Percentiles rank a stretch among this genome's conserved stretches.
These are phyloP conservation scores for Botryosphaeria dothidea DNA, from an alignment of 2,329 filamentous ascomycete species.

Conservation along the genomic window DNA sequence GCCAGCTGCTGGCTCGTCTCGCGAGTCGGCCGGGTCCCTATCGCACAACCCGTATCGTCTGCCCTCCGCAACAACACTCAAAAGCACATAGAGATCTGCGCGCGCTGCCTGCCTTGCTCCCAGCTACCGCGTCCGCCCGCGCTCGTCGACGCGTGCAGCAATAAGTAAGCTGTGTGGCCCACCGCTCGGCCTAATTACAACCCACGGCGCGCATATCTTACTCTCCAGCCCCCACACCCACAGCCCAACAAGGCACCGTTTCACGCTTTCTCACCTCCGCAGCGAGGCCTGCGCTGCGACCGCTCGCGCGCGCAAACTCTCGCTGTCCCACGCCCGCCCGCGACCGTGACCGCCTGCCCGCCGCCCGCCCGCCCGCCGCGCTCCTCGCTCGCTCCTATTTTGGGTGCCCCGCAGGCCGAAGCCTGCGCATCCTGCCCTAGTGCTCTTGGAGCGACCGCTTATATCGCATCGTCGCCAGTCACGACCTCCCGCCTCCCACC, in stretches of 20 bases:
- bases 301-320: neutral
- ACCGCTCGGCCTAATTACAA: slow-evolving; percentile 11
- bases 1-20: neutral
- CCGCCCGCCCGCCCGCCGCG: neutral
- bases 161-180: neutral
- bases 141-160: neutral
- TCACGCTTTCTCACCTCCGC: slow-evolving; percentile 6
- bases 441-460: slow-evolving; percentile 7
- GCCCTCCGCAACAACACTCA: neutral
- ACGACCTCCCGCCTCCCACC: slow-evolving; percentile 7
- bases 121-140: neutral
- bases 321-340: neutral
- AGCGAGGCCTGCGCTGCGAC: slow-evolving; percentile 5
- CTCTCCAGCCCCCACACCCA: slow-evolving; percentile 10
- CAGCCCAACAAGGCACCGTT: neutral
- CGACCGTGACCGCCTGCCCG: neutral
- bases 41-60: neutral
- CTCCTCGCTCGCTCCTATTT: slow-evolving; percentile 10
- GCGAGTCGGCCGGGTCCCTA: slow-evolving; percentile 1
- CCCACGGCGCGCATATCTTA: slow-evolving; percentile 13
- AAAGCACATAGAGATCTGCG: neutral
- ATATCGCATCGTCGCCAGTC: slow-evolving; percentile 13
- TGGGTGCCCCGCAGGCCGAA: slow-evolving; percentile 10
- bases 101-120: slow-evolving; percentile 6
- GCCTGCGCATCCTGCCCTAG: slow-evolving; percentile 16